Base-by-base conservation (phyloP, 2,329 filamentous ascomycete genomes). In the Sporothrix humicola region DNA sequence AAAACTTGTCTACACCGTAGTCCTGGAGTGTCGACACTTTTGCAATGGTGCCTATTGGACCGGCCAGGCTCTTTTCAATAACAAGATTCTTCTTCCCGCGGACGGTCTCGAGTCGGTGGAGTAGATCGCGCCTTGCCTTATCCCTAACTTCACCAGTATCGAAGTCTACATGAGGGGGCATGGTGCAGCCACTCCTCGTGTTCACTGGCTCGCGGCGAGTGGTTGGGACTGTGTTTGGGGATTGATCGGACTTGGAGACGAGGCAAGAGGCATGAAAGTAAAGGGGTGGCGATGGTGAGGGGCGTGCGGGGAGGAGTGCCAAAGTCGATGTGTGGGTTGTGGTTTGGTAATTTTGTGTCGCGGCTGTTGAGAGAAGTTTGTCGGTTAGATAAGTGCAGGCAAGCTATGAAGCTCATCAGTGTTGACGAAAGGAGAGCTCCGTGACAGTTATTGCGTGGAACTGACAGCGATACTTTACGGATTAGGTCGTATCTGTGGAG, bases 71-170 rank as follows among this genome's bases (percentile, higher is more conserved):
- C 82, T 92, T 93, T 82, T 98, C 95, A 80, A 99, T 92, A 71
- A 99, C 93, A 75, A 99, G 87, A 80, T 98, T 98, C 87, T 99
- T 99, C 89, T 98, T 99, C 78, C 97, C 97, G 81, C 95, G 93
- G 77, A 98, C 94, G 96, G 93, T 92, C 88, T 98, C 95, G 75
- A 99, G 91, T 78, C 98, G 90, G 83, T 92, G 91, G 78, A 99
- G 87, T 77, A 99, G 87, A 81, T 98, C 94, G 82, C 94, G 94
- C 75, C 94, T 92, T 77, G 94, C 93, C 83, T 92, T 94, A 77
- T 92, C 91, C 79, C 88, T 90, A 81, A 96, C 90, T 80, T 94
- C 90, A 78, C 92, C 89, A 74, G 91, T 89, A 82, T 91, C 91
- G 81, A 96, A 93, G 80, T 87, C 88, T 81, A 84, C 85, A 83